These are phyloP conservation scores for Lactarius hatsudake DNA, from an alignment of 768 basidiomycete genomes.

Conservation along the genomic window DNA sequence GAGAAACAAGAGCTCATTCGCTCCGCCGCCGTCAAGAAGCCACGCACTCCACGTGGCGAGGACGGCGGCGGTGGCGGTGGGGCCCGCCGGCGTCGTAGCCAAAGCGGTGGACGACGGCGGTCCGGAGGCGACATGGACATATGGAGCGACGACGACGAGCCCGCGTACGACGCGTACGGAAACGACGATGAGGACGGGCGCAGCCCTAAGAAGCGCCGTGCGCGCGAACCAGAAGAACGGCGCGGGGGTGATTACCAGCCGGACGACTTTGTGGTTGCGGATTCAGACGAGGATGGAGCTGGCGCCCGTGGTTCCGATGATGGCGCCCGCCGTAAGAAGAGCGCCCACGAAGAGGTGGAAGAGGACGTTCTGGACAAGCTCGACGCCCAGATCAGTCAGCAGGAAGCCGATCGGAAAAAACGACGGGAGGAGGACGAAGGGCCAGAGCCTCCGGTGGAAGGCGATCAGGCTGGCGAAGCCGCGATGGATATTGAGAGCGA, in stretches of 20 bases:
- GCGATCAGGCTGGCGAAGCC: constrained; percentile 37
- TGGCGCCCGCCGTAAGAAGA: constrained; percentile 32
- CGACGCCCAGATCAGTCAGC: constrained; percentile 61
- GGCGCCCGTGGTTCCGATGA: constrained; percentile 20
- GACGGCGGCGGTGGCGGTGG: constrained; percentile 47
- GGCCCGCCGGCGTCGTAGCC: constrained; percentile 42
- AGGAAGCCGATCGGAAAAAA: constrained; percentile 51
- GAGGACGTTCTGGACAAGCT: constrained; percentile 69
- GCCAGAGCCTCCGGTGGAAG: constrained; percentile 31
- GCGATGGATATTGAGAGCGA: constrained; percentile 78
- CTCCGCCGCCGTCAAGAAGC: constrained; percentile 55
- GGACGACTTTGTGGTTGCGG: constrained; percentile 83
- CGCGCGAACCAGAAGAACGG: constrained; percentile 42
- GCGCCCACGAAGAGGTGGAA: constrained; percentile 40
- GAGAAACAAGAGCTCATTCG: constrained; percentile 67
- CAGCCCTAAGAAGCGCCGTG: constrained; percentile 45
- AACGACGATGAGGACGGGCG: constrained; percentile 45
- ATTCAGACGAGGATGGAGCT: constrained; percentile 62
- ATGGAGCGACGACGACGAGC: constrained; percentile 71
- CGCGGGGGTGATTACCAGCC: constrained; percentile 72
- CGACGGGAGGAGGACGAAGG: constrained; percentile 32
- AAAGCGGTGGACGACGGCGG: constrained; percentile 34
- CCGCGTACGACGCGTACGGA: constrained; percentile 36
- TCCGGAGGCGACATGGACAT: constrained; percentile 42
- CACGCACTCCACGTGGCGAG: constrained; percentile 54